phyloP scores from a whole-genome alignment of 192 early-diverging fungal species.

The Coemansia sp. region DNA sequence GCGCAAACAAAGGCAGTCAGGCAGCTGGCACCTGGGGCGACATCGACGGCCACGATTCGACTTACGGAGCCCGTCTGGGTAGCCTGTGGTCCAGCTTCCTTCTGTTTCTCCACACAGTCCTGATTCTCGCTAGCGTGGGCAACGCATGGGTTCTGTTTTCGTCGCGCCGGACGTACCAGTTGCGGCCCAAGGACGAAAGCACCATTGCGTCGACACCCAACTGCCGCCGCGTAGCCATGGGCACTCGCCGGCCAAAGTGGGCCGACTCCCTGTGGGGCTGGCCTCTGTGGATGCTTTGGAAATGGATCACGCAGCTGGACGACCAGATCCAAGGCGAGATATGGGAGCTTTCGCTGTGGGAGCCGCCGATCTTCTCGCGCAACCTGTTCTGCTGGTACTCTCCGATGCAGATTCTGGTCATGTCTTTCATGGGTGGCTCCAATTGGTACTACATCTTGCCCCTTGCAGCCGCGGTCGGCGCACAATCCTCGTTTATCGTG shows the following conservation, averaged over 20 bases:
- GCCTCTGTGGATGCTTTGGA: constrained; percentile 34
- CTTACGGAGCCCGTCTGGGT: background rate
- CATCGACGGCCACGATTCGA: background rate
- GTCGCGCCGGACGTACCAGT: constrained; percentile 39
- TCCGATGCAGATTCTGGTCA: constrained; percentile 61
- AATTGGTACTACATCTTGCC: constrained; percentile 65
- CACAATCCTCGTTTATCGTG: constrained; percentile 55
- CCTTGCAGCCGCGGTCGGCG: constrained; percentile 53
- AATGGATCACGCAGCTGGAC: constrained; percentile 30
- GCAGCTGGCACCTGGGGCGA: constrained; percentile 18
- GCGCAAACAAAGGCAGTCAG: constrained; percentile 5
- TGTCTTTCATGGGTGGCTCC: constrained; percentile 54
- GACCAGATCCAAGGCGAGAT: constrained; percentile 48
- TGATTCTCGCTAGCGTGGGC: constrained; percentile 37
- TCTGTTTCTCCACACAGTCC: constrained; percentile 24
- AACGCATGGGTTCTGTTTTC: constrained; percentile 43
- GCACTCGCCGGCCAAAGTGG: constrained; percentile 44
- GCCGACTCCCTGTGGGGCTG: constrained; percentile 34
- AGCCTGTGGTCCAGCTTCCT: constrained; percentile 22
- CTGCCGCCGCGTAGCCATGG: constrained; percentile 39
- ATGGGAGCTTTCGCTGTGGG: constrained; percentile 58
- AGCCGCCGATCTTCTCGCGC: constrained; percentile 45
- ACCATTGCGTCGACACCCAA: constrained; percentile 19
- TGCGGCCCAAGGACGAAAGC: constrained; percentile 32
- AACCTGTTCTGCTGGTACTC: constrained; percentile 66